A percentile compares a stretch with the other conserved stretches of the same genome.
Conservation (phyloP, 75 land plant species). For the Chamaecyparis obtusa region DNA sequence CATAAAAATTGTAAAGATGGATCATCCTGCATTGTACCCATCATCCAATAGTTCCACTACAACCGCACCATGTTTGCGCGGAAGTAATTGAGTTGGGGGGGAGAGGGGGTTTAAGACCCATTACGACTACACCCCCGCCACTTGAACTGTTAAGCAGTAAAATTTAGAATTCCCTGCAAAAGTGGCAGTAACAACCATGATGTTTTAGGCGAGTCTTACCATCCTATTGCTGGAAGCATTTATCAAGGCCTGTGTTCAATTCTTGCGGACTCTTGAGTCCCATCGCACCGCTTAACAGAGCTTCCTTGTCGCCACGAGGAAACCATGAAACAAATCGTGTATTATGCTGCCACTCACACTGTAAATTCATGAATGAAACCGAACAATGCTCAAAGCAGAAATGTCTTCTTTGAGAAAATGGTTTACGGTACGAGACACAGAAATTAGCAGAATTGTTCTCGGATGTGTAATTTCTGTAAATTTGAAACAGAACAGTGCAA, state of each 20-base stretch:
- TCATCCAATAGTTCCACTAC: background rate
- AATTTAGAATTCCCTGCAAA: background rate
- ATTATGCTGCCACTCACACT: background rate
- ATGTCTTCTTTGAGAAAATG: no score
- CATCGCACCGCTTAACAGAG: background rate
- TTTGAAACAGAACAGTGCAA: background rate
- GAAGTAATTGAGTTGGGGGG: background rate
- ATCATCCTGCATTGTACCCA: background rate
- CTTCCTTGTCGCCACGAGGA: background rate
- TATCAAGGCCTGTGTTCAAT: background rate
- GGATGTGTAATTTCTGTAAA: background rate
- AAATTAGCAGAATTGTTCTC: background rate
- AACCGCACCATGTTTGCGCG: background rate
- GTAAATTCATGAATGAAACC: background rate
- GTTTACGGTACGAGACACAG: no score
- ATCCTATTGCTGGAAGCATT: background rate
- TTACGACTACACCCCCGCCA: background rate
- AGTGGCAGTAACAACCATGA: background rate
- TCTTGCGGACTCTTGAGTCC: background rate
- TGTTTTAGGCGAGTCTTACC: background rate
- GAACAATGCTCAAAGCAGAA: background rate
- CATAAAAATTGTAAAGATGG: background rate
- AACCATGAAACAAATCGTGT: background rate
- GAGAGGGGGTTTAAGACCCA: background rate
- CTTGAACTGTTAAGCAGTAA: background rate